phyloP scores from a whole-genome alignment of 2,329 filamentous ascomycete species.

The Tolypocladium endophyticum region DNA sequence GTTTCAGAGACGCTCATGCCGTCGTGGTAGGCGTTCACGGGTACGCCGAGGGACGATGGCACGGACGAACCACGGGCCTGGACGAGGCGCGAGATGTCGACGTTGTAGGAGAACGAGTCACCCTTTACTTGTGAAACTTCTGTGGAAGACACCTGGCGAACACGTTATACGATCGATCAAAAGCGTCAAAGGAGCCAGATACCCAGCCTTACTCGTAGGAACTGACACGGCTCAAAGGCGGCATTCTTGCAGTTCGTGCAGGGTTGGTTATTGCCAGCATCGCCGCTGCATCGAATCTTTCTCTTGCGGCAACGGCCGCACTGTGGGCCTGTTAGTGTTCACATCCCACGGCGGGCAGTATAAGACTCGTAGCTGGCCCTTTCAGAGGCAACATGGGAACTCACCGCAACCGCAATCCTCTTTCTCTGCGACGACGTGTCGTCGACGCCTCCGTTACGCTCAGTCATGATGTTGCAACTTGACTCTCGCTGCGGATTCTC shows the following conservation, averaged over 20 bases:
- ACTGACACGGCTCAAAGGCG: slow-evolving; percentile 61
- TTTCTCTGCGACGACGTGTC: slow-evolving; percentile 39
- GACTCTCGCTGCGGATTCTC: slow-evolving; percentile 4
- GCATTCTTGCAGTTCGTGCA: slow-evolving; percentile 77
- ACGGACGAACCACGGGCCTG: slow-evolving; percentile 14
- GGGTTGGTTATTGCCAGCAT: slow-evolving; percentile 62
- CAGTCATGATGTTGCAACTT: slow-evolving; percentile 5
- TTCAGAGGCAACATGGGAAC: slow-evolving; percentile 11
- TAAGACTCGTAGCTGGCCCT: not conserved
- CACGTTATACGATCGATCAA: not conserved
- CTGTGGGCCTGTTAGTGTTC: slow-evolving; percentile 33
- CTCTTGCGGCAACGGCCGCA: slow-evolving; percentile 83
- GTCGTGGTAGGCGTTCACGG: slow-evolving; percentile 10
- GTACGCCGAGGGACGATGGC: slow-evolving; percentile 5
- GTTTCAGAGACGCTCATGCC: slow-evolving; percentile 6
- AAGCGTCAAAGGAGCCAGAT: not conserved
- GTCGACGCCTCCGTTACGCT: slow-evolving; percentile 10
- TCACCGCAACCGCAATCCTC: slow-evolving; percentile 49
- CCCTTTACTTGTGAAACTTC: slow-evolving; percentile 16
- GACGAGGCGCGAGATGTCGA: slow-evolving; percentile 19
- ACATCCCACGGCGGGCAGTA: not conserved
- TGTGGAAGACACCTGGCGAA: slow-evolving; percentile 18
- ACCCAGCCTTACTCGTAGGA: slow-evolving; percentile 56
- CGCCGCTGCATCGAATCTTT: slow-evolving; percentile 91
- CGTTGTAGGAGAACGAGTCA: slow-evolving; percentile 15